These are phyloP conservation scores for Thoreauomyces humboldtii DNA, from an alignment of 192 early-diverging fungal species.

Conservation along the genomic window DNA sequence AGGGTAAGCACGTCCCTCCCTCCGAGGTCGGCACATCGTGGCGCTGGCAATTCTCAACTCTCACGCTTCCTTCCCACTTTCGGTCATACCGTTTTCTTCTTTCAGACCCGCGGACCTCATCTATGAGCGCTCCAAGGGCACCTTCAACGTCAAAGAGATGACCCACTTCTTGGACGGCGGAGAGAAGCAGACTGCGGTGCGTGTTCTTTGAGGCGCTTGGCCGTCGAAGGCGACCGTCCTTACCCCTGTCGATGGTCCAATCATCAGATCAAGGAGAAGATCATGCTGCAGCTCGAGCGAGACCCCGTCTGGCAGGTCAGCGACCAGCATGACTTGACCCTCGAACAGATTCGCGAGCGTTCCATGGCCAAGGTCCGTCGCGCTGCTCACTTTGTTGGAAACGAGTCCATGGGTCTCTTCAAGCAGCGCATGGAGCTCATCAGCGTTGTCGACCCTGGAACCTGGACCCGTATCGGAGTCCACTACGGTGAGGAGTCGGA, in stretches of 20 bases:
- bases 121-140: constrained; percentile 71
- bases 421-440: constrained; percentile 76
- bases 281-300: constrained; percentile 84
- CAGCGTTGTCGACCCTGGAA: constrained; percentile 78
- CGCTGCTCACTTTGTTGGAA: constrained; percentile 67
- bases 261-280: constrained; percentile 65
- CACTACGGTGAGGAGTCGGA: constrained; percentile 54
- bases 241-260: not conserved
- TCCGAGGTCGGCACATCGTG: not conserved
- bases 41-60: not conserved
- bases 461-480: constrained; percentile 90
- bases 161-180: constrained; percentile 85
- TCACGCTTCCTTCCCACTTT: not conserved
- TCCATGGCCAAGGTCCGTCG: constrained; percentile 69
- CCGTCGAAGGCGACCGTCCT: not conserved
- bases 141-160: constrained; percentile 74
- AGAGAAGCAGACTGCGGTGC: constrained; percentile 51
- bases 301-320: constrained; percentile 77
- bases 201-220: not conserved
- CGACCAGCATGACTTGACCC: constrained; percentile 75
- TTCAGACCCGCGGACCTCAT: constrained; percentile 40
- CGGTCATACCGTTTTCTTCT: not conserved
- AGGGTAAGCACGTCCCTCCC: not conserved
- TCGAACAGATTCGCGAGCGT: constrained; percentile 74
- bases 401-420: constrained; percentile 68